Percentiles rank a stretch among this genome's conserved stretches.
phyloP scores from a whole-genome alignment of 1,284 basidiomycete species.

The Laetiporus sulphureus region DNA sequence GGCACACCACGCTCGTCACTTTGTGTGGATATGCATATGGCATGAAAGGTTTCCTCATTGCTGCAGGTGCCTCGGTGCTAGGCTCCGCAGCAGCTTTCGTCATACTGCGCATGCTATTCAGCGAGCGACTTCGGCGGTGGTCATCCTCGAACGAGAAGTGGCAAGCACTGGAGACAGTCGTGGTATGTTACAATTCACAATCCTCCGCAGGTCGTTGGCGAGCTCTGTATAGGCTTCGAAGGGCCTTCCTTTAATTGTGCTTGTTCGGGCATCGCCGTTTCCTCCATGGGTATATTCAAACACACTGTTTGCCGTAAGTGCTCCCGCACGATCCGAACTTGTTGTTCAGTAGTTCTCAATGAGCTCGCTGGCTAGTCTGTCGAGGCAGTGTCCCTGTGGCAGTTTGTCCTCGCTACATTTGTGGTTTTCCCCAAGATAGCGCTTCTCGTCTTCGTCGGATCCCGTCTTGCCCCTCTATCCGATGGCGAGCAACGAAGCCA shows the following conservation, averaged over 20 bases:
- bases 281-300: conserved; percentile 83
- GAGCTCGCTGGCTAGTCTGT: conserved; percentile 45
- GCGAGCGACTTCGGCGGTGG: conserved; percentile 47
- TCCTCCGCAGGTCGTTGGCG: no score
- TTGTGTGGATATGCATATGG: conserved; percentile 82
- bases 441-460: conserved; percentile 73
- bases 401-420: conserved; percentile 69
- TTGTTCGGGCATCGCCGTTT: conserved; percentile 77
- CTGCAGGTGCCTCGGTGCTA: conserved; percentile 51
- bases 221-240: conserved; percentile 45
- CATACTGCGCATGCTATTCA: conserved; percentile 55
- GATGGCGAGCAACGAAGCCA: conserved; percentile 67
- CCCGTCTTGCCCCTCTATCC: conserved; percentile 64
- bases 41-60: conserved; percentile 64
- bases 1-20: conserved; percentile 60
- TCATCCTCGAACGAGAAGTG: conserved; percentile 60
- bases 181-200: conserved; percentile 41
- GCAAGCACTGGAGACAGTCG: conserved; percentile 70
- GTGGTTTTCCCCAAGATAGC: conserved; percentile 67
- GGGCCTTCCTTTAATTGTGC: conserved; percentile 69
- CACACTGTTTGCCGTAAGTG: conserved; percentile 65
- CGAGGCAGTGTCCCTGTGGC: conserved; percentile 61
- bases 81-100: conserved; percentile 68
- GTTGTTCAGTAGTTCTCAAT: background rate
- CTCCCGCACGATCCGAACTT: background rate